Percentiles rank a stretch among this genome's conserved stretches.
These are phyloP conservation scores for Globisporangium nagaii DNA, from an alignment of 352 stramenopile species.

Conservation along the genomic window DNA sequence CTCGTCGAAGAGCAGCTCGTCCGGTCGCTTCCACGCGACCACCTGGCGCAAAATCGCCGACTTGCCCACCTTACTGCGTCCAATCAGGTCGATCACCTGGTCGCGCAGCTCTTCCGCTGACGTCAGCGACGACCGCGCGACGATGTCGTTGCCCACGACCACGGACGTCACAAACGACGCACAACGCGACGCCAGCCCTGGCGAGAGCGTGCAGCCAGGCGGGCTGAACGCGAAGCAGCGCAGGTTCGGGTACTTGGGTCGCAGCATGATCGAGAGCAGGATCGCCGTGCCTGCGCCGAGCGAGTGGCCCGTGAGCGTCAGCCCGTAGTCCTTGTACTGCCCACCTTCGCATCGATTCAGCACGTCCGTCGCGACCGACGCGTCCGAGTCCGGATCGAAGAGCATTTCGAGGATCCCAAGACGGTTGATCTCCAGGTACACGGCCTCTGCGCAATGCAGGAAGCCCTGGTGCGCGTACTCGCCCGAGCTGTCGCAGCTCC, in stretches of 20 bases:
- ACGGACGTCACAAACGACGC: conserved; percentile 69
- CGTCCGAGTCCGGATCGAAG: conserved; percentile 52
- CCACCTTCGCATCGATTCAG: conserved; percentile 62
- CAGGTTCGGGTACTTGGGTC: conserved; percentile 71
- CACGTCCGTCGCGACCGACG: conserved; percentile 34
- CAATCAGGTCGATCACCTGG: conserved; percentile 79
- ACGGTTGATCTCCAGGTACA: conserved; percentile 71
- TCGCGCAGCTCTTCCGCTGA: conserved; percentile 73
- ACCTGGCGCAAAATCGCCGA: conserved; percentile 76
- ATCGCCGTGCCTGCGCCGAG: conserved; percentile 71
- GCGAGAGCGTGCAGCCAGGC: conserved; percentile 75
- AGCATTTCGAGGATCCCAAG: conserved; percentile 83
- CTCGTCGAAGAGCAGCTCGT: conserved; percentile 67
- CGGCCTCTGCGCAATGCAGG: conserved; percentile 62
- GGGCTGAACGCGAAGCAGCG: conserved; percentile 79
- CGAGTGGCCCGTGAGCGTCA: conserved; percentile 80
- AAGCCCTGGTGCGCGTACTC: conserved; percentile 84
- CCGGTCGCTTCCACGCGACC: conserved; percentile 66
- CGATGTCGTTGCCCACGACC: conserved; percentile 82
- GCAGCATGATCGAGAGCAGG: conserved; percentile 71
- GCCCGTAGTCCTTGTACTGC: conserved; percentile 61
- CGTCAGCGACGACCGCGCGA: conserved; percentile 71
- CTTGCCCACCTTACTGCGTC: conserved; percentile 83
- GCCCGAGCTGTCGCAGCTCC: conserved; percentile 57
- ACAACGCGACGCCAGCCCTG: conserved; percentile 48